Conservation (phyloP, 2,329 filamentous ascomycete species). For the Mariannaea elegans region DNA sequence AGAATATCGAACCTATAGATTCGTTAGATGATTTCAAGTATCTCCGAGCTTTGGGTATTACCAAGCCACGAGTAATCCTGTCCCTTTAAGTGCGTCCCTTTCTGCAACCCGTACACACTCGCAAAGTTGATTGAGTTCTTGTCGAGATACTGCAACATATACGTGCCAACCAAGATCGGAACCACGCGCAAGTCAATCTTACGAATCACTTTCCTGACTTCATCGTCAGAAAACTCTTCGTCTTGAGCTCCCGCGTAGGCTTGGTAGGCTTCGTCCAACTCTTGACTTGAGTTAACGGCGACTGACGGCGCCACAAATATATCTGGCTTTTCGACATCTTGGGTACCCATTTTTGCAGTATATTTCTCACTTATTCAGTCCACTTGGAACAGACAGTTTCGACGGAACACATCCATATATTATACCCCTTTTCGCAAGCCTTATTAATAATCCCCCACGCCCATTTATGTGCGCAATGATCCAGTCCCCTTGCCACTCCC, state of each 20-base stretch:
- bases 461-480: too few species aligned
- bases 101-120: conserved; percentile 9
- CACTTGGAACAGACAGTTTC: too few species aligned
- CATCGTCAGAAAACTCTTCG: conserved; percentile 3
- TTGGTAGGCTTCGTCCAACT: conserved; percentile 6
- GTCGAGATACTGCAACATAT: conserved; percentile 15
- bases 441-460: too few species aligned
- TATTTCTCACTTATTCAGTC: too few species aligned
- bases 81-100: conserved; percentile 9
- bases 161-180: conserved; percentile 9
- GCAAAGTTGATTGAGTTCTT: conserved; percentile 19
- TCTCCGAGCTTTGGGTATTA: neutral
- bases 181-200: conserved; percentile 17
- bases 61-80: conserved; percentile 17
- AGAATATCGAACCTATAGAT: conserved; percentile 6
- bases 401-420: too few species aligned
- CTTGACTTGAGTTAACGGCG: neutral
- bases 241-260: conserved; percentile 4
- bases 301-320: too few species aligned
- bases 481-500: too few species aligned
- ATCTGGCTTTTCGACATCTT: neutral
- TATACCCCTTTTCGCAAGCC: too few species aligned
- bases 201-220: conserved; percentile 4
- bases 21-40: neutral
- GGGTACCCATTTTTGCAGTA: neutral